Evolutionary conservation across 2,329 filamentous ascomycete genomes (phyloP), one percentile per base, ranked within the genome.

Genomic region (Aspergillus floridensis): DNA sequence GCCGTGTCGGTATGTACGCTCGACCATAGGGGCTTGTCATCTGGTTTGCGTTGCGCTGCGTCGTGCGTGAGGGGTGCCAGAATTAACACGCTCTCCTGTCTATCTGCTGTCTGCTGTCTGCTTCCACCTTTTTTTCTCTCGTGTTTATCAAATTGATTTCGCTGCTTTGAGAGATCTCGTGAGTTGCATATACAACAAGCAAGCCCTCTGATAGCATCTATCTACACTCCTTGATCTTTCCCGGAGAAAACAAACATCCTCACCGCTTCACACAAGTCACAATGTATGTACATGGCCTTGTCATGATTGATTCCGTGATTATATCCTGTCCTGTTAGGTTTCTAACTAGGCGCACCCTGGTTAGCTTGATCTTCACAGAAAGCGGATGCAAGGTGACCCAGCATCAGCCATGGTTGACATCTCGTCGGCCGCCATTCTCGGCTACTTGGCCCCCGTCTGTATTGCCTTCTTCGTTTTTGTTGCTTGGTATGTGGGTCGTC

Each of bases 391-490:
- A 35, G 11, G 32, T 35, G 32, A 35, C 11, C 32, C 32, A 51
- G 31, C 41, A 46, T 6, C 19, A 50, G 38, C 14, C 32, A 55
- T 59, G 49, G 59, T 59, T 16, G 29, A 55, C 6, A n/a, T 26
- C n/a, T 58, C 61, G 22, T 57, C 60, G 1, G 31, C 57, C 7
- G 60, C 62, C 14, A 57, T 63, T 6, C 54, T 66, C 38, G 63
- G 63, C 19, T 66, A 64, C 31, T 55, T 66, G 2, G 65, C 65
- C 16, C 63, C 65, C 4, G 50, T 65, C 32, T 62, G 60, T 21
- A 58, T 65, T 8, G 60, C 63, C 21, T 26, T 66, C 55, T 65
- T 32, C 61, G 65, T 35, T 50, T 66, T 21, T 55, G 55, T 21
- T 54, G 14, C 61, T 46, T 66, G 63, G 65, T 66, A 64, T 49